A percentile compares a stretch with the other conserved stretches of the same genome.
These are phyloP conservation scores for Macrocybe sp. DNA, from an alignment of 1,284 basidiomycete genomes.

Conservation along the genomic window DNA sequence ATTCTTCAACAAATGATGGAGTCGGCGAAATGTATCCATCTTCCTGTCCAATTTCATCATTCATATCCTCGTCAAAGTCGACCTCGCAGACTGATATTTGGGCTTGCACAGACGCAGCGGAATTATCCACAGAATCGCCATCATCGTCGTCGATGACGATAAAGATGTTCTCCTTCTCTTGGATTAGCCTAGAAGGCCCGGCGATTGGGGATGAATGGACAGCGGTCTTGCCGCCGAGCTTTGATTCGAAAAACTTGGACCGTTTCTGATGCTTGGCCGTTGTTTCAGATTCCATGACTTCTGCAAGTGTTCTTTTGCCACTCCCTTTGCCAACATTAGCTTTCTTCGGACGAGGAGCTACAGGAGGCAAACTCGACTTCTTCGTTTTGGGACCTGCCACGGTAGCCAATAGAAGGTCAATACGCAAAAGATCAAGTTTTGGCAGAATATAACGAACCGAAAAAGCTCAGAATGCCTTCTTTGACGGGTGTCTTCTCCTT, in stretches of 20 bases:
- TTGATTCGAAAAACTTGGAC: slow-evolving; percentile 35
- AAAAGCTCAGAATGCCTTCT: slow-evolving; percentile 53
- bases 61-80: slow-evolving; percentile 30
- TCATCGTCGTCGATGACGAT: slow-evolving; percentile 32
- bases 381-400: slow-evolving; percentile 40
- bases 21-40: slow-evolving; percentile 73
- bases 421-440: slow-evolving; percentile 7
- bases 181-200: slow-evolving; percentile 33
- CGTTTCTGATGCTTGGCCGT: slow-evolving; percentile 45
- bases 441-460: slow-evolving; percentile 36
- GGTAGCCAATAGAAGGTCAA: slow-evolving; percentile 4
- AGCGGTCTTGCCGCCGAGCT: slow-evolving; percentile 4
- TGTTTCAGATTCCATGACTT: slow-evolving; percentile 62
- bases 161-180: slow-evolving; percentile 42
- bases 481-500: slow-evolving; percentile 31
- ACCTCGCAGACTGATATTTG: slow-evolving; percentile 28
- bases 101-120: slow-evolving; percentile 30
- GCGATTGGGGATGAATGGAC: slow-evolving; percentile 19
- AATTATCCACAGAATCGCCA: slow-evolving; percentile 24
- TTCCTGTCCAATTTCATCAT: slow-evolving; percentile 49
- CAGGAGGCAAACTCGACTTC: no score
- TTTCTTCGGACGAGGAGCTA: slow-evolving; percentile 17
- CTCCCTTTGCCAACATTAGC: slow-evolving; percentile 51
- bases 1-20: slow-evolving; percentile 45
- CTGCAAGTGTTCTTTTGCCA: slow-evolving; percentile 68